These are phyloP conservation scores for Monascus purpureus DNA, from an alignment of 495 filamentous ascomycete species.

Conservation along the genomic window DNA sequence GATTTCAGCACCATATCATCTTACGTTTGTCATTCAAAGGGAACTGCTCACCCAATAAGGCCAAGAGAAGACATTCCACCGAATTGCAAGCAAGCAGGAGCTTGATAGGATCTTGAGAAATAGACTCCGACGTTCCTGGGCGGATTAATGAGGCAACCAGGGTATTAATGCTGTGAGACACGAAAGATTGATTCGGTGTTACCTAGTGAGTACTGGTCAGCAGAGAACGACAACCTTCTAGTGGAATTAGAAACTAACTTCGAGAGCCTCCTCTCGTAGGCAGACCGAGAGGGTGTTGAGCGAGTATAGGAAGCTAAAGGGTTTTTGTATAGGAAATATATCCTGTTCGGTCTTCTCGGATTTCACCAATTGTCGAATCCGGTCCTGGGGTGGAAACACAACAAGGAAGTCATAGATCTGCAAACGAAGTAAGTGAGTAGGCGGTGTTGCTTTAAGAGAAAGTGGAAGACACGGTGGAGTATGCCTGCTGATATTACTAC, in stretches of 20 bases:
- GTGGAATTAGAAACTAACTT: constrained; percentile 14
- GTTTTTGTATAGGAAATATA: constrained; percentile 53
- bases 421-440: background rate
- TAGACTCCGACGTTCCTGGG: constrained; percentile 14
- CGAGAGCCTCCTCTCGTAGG: constrained; percentile 30
- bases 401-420: constrained; percentile 63
- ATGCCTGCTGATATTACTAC: constrained; percentile 1
- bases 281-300: constrained; percentile 44
- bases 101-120: constrained; percentile 8
- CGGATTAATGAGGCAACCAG: constrained; percentile 28
- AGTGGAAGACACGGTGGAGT: background rate
- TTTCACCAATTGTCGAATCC: constrained; percentile 43
- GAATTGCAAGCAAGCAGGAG: constrained; percentile 19
- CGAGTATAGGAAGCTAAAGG: constrained; percentile 64
- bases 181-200: constrained; percentile 21
- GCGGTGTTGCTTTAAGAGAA: background rate
- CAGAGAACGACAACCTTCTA: background rate
- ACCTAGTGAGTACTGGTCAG: constrained; percentile 10
- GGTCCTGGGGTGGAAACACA: constrained; percentile 55
- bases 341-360: constrained; percentile 37
- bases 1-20: background rate
- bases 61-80: constrained; percentile 23
- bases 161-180: constrained; percentile 28
- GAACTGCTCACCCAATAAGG: constrained; percentile 10
- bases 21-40: background rate